These are phyloP conservation scores for Wakefieldia striispora DNA, from an alignment of 768 basidiomycete genomes.

Conservation along the genomic window DNA sequence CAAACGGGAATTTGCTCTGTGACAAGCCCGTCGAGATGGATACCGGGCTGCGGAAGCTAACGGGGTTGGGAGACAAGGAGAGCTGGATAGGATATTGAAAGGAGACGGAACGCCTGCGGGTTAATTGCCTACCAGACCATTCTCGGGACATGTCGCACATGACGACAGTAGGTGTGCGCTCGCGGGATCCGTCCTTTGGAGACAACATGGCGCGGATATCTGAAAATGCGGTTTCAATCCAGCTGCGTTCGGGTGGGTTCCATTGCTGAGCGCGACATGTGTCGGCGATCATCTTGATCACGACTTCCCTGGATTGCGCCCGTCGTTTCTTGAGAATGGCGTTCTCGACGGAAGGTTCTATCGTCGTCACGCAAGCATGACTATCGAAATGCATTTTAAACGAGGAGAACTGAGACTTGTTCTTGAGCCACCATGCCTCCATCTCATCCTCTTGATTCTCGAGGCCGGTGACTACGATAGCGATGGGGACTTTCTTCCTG, in stretches of 20 bases:
- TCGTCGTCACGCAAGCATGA: conserved; percentile 40
- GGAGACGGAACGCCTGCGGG: conserved; percentile 21
- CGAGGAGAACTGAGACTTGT: conserved; percentile 27
- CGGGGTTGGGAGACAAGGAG: conserved; percentile 6
- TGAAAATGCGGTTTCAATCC: conserved; percentile 25
- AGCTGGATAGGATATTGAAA: conserved; percentile 23
- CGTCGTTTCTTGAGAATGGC: conserved; percentile 15
- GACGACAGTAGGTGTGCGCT: conserved; percentile 21
- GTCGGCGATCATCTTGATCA: conserved; percentile 20
- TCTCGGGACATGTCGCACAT: conserved; percentile 20
- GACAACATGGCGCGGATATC: conserved; percentile 26
- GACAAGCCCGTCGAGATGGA: conserved; percentile 14
- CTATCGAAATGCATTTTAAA: conserved; percentile 34
- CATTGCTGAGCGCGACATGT: conserved; percentile 24
- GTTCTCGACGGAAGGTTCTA: conserved; percentile 9
- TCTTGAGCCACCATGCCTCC: conserved; percentile 30
- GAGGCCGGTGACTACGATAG: conserved; percentile 39
- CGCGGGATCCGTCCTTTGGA: conserved; percentile 1
- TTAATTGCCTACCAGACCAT: background rate
- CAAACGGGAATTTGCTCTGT: conserved; percentile 21
- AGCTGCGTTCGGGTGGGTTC: conserved; percentile 27
- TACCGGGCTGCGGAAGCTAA: conserved; percentile 25
- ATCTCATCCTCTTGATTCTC: conserved; percentile 32
- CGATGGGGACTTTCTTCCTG: conserved; percentile 36
- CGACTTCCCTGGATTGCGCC: conserved; percentile 21